phyloP scores from a whole-genome alignment of 2,329 filamentous ascomycete species.

The Ploettnerulaceae sp. region DNA sequence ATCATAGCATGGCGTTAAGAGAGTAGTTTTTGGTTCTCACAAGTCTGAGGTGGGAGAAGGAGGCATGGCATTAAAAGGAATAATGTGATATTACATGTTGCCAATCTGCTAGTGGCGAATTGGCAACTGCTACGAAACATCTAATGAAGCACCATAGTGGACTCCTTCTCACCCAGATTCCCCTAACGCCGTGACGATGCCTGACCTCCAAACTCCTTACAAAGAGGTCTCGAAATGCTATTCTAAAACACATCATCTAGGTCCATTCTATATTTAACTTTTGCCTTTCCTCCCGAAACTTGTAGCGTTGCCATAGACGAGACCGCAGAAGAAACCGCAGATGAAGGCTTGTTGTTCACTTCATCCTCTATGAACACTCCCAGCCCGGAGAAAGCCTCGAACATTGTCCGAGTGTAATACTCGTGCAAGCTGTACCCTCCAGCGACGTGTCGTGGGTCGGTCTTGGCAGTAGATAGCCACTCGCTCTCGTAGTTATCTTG shows the following conservation, averaged over 20 bases:
- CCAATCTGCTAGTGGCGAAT: slow-evolving; percentile 14
- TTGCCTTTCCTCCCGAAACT: slow-evolving; percentile 32
- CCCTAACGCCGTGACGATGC: slow-evolving; percentile 14
- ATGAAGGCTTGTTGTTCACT: slow-evolving; percentile 34
- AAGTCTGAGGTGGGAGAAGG: slow-evolving; percentile 7
- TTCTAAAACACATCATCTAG: slow-evolving; percentile 43
- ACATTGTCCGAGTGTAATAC: slow-evolving; percentile 75
- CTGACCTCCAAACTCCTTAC: not conserved
- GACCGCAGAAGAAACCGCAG: slow-evolving; percentile 30
- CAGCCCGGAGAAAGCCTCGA: slow-evolving; percentile 85
- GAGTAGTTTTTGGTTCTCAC: slow-evolving; percentile 14
- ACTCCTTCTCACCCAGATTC: not conserved
- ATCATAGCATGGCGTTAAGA: slow-evolving; percentile 33
- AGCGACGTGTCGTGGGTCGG: slow-evolving; percentile 61
- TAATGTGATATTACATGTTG: slow-evolving; percentile 27
- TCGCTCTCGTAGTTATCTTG: slow-evolving; percentile 68
- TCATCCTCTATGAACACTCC: slow-evolving; percentile 82
- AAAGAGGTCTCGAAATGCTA: slow-evolving; percentile 5
- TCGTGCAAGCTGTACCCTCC: slow-evolving; percentile 82
- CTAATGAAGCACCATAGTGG: slow-evolving; percentile 13
- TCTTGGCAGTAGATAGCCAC: slow-evolving; percentile 63
- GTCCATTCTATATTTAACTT: slow-evolving; percentile 40
- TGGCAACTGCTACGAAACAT: slow-evolving; percentile 7
- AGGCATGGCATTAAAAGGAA: slow-evolving; percentile 21
- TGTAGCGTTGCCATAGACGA: slow-evolving; percentile 37